A percentile compares a stretch with the other conserved stretches of the same genome.
These are phyloP conservation scores for Paramecium octaurelia DNA, from an alignment of 73 alveolate species.

Conservation along the genomic window DNA sequence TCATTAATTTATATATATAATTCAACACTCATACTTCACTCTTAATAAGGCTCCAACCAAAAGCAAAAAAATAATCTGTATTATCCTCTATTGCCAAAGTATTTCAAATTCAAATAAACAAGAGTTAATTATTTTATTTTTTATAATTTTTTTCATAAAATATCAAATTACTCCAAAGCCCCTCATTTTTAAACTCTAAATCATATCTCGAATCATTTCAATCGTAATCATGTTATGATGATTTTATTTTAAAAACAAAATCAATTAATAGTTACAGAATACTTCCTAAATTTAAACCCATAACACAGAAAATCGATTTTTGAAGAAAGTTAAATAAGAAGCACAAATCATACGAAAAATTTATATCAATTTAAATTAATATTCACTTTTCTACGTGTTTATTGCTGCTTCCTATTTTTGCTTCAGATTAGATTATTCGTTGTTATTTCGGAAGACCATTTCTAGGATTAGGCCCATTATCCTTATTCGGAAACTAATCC, in stretches of 20 bases:
- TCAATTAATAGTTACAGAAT: not conserved
- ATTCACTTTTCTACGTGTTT: not conserved
- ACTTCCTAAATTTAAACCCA: not conserved
- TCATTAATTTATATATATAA: constrained; percentile 29
- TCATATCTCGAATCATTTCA: not conserved
- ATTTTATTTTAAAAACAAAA: too few species aligned
- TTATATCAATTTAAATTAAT: not conserved
- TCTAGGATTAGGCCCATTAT: constrained; percentile 57
- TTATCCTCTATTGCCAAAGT: not conserved
- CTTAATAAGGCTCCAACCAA: not conserved
- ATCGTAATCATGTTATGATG: not conserved
- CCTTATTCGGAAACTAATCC: constrained; percentile 49
- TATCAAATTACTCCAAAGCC: not conserved
- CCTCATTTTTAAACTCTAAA: not conserved
- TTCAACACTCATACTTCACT: not conserved
- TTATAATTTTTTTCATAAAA: not conserved
- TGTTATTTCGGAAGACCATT: constrained; percentile 43
- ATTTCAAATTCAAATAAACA: not conserved
- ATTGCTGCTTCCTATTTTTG: not conserved
- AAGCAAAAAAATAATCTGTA: not conserved
- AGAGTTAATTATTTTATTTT: not conserved
- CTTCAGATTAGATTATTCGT: not conserved
- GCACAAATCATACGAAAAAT: not conserved
- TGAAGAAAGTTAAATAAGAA: too few species aligned
- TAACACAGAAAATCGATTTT: not conserved